A percentile compares a stretch with the other conserved stretches of the same genome.
phyloP scores from a whole-genome alignment of 768 basidiomycete species.

The Asterophora parasitica region DNA sequence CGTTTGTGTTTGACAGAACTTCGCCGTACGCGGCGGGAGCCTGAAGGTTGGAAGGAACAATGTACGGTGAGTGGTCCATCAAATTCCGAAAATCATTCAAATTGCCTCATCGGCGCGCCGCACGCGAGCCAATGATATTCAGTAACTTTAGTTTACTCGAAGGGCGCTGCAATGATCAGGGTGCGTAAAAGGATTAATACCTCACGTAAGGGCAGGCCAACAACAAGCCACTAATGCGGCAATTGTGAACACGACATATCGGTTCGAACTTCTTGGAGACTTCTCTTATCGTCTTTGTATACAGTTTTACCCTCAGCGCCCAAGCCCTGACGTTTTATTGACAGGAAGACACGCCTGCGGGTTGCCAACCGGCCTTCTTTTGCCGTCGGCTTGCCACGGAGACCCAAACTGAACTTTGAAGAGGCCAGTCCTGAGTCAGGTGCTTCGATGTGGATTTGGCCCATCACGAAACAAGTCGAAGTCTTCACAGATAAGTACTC shows the following conservation, averaged over 20 bases:
- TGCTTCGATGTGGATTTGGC: neutral
- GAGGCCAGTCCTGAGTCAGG: too few relatives aligned
- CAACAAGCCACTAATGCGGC: neutral
- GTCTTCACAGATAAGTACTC: neutral
- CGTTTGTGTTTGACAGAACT: slow-evolving; percentile 12
- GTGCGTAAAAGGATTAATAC: slow-evolving; percentile 16
- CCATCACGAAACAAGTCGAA: neutral
- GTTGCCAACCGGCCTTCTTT: slow-evolving; percentile 4
- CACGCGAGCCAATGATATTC: slow-evolving; percentile 1
- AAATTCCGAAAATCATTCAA: slow-evolving; percentile 9
- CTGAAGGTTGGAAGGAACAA: too few relatives aligned
- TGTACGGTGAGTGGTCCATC: too few relatives aligned
- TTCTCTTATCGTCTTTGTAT: neutral
- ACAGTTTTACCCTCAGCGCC: slow-evolving; percentile 3
- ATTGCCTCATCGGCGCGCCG: slow-evolving; percentile 10
- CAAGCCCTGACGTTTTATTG: slow-evolving; percentile 4
- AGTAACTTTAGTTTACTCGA: neutral
- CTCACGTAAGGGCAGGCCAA: slow-evolving; percentile 14
- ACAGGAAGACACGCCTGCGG: neutral
- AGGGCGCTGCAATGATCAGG: slow-evolving; percentile 9
- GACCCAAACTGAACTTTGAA: too few relatives aligned
- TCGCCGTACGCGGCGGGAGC: neutral
- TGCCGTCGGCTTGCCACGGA: neutral
- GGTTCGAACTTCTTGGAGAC: slow-evolving; percentile 1
- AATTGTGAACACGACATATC: slow-evolving; percentile 7